Base-by-base conservation (phyloP, 352 stramenopile genomes). In the Phytophthora palmivora region DNA sequence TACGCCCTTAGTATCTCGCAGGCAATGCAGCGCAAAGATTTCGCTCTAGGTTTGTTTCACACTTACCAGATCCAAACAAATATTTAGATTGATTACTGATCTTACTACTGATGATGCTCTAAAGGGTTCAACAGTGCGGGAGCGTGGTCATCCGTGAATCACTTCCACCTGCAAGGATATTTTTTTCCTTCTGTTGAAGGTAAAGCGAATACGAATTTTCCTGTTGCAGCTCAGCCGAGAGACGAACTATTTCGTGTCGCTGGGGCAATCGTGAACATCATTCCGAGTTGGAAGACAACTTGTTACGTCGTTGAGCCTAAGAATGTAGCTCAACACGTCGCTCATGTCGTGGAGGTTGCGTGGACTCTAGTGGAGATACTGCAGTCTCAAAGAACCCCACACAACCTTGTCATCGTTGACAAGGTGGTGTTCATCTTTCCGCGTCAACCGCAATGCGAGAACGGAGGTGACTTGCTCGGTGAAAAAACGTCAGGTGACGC, bases 101-200 rank as follows among this genome's bases (percentile, higher is more conserved):
- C 6, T 36, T 44, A 7, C 24, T 44, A 7, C 24, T 28, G 24
- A 6, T 28, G 24, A 22, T 16, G 15, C 11, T 30, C 39, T 6
- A 49, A 28, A 79, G 84, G 82, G 5, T 93, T 91, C 58, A 93
- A 93, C 54, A 89, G 84, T 46, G 61, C 67, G 24, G 84, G 84
- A 16, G 84, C 84, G 14, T 93, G 84, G 84, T 88, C 84, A 8
- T 91, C 82, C 4, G 84, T 93, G 9, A 89, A 91, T 44, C 82
- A 93, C 49, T 84, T 87, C 42, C 84, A 93, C 30, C 76, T 91
- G 3, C 84, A 93, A 62, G 76, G 74, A 0, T 88, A 82, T 30
- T 89, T 87, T 55, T 76, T 84, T 32, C 30, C 67, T 42, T 45
- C 74, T 10, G 21, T 69, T 36, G 28, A 54, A 42, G 34, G 12